These are phyloP conservation scores for Pseudogymnoascus sp. DNA, from an alignment of 2,329 filamentous ascomycete genomes.

Conservation along the genomic window DNA sequence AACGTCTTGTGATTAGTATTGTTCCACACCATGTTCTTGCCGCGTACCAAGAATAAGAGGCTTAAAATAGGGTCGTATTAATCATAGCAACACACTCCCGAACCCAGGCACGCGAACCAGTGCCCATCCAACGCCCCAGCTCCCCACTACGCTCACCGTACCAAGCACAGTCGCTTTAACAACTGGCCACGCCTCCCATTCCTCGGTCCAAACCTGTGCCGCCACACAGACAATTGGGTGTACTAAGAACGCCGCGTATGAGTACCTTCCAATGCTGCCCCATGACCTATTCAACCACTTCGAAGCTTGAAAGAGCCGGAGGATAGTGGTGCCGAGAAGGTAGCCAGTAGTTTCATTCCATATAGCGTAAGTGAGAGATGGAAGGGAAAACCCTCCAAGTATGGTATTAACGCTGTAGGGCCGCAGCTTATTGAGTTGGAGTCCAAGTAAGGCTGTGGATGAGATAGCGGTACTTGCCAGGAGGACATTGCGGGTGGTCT, in stretches of 20 bases:
- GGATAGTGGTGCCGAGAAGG: slow-evolving; percentile 7
- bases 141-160: neutral
- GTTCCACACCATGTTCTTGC: neutral
- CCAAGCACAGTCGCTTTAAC: neutral
- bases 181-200: neutral
- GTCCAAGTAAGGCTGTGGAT: neutral
- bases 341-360: slow-evolving; percentile 12
- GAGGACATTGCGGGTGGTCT: neutral
- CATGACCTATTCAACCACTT: slow-evolving; percentile 9
- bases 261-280: slow-evolving; percentile 10
- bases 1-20: neutral
- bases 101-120: neutral
- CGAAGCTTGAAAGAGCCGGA: slow-evolving; percentile 7
- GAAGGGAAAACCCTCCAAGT: slow-evolving; percentile 3
- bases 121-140: neutral
- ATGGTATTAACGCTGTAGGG: neutral
- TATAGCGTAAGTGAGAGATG: slow-evolving; percentile 10
- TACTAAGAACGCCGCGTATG: slow-evolving; percentile 13
- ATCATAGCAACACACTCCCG: neutral
- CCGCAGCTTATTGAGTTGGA: neutral
- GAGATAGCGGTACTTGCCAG: neutral
- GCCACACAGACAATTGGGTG: slow-evolving; percentile 11
- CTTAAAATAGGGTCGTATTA: neutral
- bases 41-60: neutral
- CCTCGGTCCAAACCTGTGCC: neutral